phyloP scores from a whole-genome alignment of 2,329 filamentous ascomycete genomes.

The Fusarium sulawesiense region DNA sequence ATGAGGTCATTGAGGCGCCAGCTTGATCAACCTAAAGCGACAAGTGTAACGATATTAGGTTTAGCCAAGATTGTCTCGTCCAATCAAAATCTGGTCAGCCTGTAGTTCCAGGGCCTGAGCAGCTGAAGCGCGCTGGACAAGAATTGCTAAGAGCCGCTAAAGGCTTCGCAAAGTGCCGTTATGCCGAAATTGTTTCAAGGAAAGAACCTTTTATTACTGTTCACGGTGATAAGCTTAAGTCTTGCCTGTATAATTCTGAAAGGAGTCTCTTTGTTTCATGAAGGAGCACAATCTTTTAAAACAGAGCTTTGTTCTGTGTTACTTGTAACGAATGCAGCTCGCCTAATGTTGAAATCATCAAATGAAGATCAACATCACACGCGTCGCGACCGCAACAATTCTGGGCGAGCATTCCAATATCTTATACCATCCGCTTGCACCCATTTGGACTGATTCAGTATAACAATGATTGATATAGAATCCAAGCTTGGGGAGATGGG shows the following conservation, averaged over 20 bases:
- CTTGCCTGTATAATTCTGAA: neutral
- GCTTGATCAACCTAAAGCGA: constrained; percentile 9
- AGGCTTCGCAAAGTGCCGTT: constrained; percentile 33
- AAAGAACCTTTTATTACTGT: neutral
- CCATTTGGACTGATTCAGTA: neutral
- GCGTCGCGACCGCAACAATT: neutral
- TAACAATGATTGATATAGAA: neutral
- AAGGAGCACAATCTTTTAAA: neutral
- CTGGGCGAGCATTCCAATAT: neutral
- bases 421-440: neutral
- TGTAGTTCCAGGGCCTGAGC: constrained; percentile 13
- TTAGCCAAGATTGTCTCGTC: neutral
- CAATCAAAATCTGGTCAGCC: neutral
- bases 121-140: constrained; percentile 30
- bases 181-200: constrained; percentile 17
- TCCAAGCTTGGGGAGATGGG: neutral
- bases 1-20: constrained; percentile 39
- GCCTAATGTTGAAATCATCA: constrained; percentile 21
- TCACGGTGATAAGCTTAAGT: neutral
- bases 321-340: constrained; percentile 28
- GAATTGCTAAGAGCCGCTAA: constrained; percentile 34
- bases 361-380: neutral
- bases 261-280: neutral
- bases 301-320: neutral
- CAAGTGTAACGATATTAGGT: constrained; percentile 17